A percentile compares a stretch with the other conserved stretches of the same genome.
phyloP scores from a whole-genome alignment of 2,329 filamentous ascomycete genomes.

The Fusarium sp. region DNA sequence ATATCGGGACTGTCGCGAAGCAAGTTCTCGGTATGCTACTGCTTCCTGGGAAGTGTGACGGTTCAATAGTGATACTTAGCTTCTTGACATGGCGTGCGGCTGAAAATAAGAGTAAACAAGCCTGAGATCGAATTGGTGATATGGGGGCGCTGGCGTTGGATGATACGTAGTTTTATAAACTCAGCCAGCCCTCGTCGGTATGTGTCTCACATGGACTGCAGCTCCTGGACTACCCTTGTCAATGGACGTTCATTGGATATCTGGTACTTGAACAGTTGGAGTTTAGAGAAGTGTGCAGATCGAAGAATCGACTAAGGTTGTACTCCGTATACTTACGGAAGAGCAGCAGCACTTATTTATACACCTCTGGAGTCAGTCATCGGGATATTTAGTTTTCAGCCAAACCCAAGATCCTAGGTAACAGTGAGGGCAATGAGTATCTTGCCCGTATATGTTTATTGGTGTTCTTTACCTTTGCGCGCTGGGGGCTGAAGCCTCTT shows the following conservation, averaged over 20 bases:
- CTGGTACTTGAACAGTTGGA: not conserved
- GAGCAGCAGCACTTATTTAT: too few relatives aligned
- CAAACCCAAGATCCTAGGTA: too few relatives aligned
- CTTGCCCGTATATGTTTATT: too few relatives aligned
- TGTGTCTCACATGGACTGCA: constrained; percentile 25
- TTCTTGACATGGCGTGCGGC: not conserved
- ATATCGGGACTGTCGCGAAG: not conserved
- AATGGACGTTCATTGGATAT: not conserved
- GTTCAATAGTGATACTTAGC: not conserved
- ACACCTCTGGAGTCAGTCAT: too few relatives aligned
- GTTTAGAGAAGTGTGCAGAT: not conserved
- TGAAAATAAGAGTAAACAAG: not conserved
- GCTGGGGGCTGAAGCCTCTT: too few relatives aligned
- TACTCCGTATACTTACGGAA: not conserved
- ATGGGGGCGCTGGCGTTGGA: not conserved
- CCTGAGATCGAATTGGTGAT: not conserved
- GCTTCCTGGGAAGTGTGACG: not conserved
- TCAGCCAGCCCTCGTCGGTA: constrained; percentile 1
- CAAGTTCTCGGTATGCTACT: not conserved
- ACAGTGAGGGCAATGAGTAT: too few relatives aligned
- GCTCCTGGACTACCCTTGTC: constrained; percentile 15
- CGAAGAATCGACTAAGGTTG: not conserved
- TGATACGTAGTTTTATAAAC: not conserved
- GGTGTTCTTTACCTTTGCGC: too few relatives aligned
- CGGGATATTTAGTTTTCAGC: too few relatives aligned